These are phyloP conservation scores for Apiosordaria backusii DNA, from an alignment of 495 filamentous ascomycete genomes.

Conservation along the genomic window DNA sequence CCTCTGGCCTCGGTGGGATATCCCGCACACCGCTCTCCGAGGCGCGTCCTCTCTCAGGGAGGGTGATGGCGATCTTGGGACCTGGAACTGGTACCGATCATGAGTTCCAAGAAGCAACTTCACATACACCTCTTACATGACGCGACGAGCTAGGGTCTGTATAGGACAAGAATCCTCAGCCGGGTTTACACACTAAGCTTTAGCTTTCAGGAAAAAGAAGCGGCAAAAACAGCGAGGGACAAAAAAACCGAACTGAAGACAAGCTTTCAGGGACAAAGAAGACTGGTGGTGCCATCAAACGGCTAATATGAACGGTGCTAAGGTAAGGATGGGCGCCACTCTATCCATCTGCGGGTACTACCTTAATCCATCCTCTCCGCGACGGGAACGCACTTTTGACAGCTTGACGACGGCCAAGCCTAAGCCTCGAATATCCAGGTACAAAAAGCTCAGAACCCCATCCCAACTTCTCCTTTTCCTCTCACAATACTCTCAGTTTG, in stretches of 20 bases:
- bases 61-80: not conserved
- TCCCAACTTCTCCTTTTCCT: not conserved
- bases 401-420: not conserved
- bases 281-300: not conserved
- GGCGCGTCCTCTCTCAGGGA: not conserved
- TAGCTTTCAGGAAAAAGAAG: not conserved
- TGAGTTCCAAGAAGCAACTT: not conserved
- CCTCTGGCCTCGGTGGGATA: not conserved
- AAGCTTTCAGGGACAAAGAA: not conserved
- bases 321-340: not conserved
- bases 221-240: not conserved
- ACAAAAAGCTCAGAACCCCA: not conserved
- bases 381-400: not conserved
- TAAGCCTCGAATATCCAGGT: not conserved
- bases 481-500: not conserved
- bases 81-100: not conserved
- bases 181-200: not conserved
- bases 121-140: not conserved
- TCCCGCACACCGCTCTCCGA: not conserved
- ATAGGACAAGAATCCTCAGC: not conserved
- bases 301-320: not conserved
- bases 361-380: not conserved
- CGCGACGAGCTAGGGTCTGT: no score
- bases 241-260: not conserved
- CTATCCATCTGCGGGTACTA: not conserved